Conservation (phyloP, 2,329 filamentous ascomycete genomes). For the Elsinoe necatrix region DNA sequence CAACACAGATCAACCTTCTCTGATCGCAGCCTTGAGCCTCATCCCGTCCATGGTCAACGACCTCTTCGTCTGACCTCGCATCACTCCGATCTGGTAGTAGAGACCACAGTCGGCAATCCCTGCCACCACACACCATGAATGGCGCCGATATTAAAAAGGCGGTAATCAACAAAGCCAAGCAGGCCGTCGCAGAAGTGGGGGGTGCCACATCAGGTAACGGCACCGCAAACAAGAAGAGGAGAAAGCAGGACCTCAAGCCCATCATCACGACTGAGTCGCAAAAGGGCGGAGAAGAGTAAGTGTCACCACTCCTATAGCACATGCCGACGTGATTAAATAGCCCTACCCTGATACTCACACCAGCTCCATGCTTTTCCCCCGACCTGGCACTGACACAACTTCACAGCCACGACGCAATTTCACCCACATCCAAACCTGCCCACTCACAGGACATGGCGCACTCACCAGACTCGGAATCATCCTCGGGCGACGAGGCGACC, state of each 20-base stretch:
- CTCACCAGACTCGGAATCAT: constrained; percentile 64
- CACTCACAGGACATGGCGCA: constrained; percentile 54
- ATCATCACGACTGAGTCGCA: constrained; percentile 62
- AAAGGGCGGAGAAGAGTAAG: constrained; percentile 39
- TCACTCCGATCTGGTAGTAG: neutral
- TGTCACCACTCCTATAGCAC: constrained; percentile 22
- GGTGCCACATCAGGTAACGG: constrained; percentile 38
- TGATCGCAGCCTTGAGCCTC: neutral
- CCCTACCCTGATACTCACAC: constrained; percentile 5
- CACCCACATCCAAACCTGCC: constrained; percentile 26
- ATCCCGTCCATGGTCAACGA: constrained; percentile 1
- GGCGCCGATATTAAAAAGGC: constrained; percentile 56
- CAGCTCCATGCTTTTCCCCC: constrained; percentile 3
- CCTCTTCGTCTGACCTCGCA: neutral
- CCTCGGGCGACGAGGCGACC: constrained; percentile 66
- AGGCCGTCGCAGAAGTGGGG: constrained; percentile 48
- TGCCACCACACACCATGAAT: constrained; percentile 45
- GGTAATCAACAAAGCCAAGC: constrained; percentile 58
- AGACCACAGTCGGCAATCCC: neutral
- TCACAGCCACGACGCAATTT: constrained; percentile 7
- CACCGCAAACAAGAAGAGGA: constrained; percentile 53
- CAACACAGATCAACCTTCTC: neutral
- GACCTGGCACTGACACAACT: constrained; percentile 9
- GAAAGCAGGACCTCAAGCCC: constrained; percentile 63
- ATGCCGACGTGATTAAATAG: constrained; percentile 12